phyloP scores from a whole-genome alignment of 139 green algal genomes.

The Limnomonas spitsbergensis region DNA sequence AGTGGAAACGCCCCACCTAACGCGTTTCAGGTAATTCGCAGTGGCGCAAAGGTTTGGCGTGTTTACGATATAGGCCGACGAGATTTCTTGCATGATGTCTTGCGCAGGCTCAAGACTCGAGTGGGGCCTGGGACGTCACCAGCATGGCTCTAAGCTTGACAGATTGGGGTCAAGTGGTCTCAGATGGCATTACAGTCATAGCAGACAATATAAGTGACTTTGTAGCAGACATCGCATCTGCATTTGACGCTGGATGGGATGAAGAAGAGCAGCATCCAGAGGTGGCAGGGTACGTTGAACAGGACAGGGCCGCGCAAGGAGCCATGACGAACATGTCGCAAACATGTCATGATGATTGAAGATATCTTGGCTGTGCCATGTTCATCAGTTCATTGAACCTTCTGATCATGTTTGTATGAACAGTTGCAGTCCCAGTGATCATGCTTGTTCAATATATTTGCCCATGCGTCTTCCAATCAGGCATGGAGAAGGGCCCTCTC shows the following conservation, averaged over 20 bases:
- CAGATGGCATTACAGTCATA: slow-evolving; percentile 15
- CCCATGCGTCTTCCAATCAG: background rate
- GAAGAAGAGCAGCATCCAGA: slow-evolving; percentile 5
- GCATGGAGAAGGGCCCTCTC: slow-evolving; percentile 1
- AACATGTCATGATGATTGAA: too few relatives aligned
- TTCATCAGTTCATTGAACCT: too few relatives aligned
- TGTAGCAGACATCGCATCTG: slow-evolving; percentile 22
- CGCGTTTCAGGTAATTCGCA: slow-evolving; percentile 3
- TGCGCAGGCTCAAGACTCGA: background rate
- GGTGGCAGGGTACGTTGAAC: background rate
- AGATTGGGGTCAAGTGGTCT: background rate
- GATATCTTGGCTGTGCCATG: too few relatives aligned
- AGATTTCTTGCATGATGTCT: background rate
- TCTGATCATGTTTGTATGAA: too few relatives aligned
- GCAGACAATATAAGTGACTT: slow-evolving; percentile 19
- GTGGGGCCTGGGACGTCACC: background rate
- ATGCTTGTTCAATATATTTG: too few relatives aligned
- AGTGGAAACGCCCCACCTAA: too few relatives aligned
- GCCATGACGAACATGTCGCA: background rate
- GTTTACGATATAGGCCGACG: too few relatives aligned
- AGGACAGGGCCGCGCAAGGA: too few relatives aligned
- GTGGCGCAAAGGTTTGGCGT: too few relatives aligned
- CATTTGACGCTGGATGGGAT: slow-evolving; percentile 26
- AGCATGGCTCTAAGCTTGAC: background rate
- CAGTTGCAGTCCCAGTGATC: too few relatives aligned